A percentile compares a stretch with the other conserved stretches of the same genome.
phyloP scores from a whole-genome alignment of 2,329 filamentous ascomycete genomes.

The Colletotrichum agaves region DNA sequence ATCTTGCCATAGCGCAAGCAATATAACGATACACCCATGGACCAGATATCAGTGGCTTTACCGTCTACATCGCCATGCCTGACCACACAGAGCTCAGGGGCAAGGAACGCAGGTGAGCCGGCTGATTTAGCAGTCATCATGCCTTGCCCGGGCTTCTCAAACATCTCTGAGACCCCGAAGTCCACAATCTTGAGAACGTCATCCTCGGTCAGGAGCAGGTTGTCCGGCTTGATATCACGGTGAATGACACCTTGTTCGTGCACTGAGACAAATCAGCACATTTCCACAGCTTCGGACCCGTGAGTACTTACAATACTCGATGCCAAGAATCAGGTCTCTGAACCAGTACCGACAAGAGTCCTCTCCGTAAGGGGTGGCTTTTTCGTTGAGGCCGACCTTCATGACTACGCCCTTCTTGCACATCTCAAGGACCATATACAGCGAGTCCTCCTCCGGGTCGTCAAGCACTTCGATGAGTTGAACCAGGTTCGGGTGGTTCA shows the following conservation, averaged over 20 bases:
- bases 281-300: background rate
- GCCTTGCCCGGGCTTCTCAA: conserved; percentile 77
- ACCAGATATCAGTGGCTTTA: conserved; percentile 94
- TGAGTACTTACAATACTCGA: conserved; percentile 81
- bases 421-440: conserved; percentile 99
- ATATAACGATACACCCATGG: conserved; percentile 95
- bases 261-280: conserved; percentile 59
- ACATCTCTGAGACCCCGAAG: conserved; percentile 99
- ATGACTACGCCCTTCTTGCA: conserved; percentile 98
- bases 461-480: conserved; percentile 93
- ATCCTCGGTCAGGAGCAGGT: conserved; percentile 88
- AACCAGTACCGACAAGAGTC: conserved; percentile 93
- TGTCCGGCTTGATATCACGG: conserved; percentile 97
- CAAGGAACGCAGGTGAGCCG: conserved; percentile 93
- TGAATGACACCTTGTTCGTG: conserved; percentile 96
- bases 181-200: conserved; percentile 97
- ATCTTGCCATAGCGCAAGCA: conserved; percentile 90
- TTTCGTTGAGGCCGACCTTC: conserved; percentile 90
- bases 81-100: conserved; percentile 89
- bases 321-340: conserved; percentile 90
- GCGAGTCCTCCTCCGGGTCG: conserved; percentile 92
- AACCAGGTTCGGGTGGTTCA: conserved; percentile 94
- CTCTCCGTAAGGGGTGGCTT: conserved; percentile 82
- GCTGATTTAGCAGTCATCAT: conserved; percentile 96
- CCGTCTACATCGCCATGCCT: conserved; percentile 90